phyloP scores from a whole-genome alignment of 805 yeast genomes.

The Starmerella geochares region DNA sequence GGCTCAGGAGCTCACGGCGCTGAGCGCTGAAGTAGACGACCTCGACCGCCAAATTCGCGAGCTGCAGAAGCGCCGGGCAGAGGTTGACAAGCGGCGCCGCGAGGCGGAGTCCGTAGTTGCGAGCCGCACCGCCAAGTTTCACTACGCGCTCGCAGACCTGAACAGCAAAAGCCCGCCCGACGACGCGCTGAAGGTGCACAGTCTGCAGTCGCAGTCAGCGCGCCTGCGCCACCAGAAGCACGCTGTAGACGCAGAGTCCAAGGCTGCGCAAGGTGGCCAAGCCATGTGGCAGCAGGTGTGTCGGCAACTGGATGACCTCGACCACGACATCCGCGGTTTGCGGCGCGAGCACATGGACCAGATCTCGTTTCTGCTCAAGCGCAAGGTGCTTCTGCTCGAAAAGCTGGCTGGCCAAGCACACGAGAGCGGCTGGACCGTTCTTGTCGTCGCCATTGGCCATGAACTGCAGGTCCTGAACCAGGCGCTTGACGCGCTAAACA shows the following conservation, averaged over 20 bases:
- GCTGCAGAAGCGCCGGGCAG: constrained; percentile 16
- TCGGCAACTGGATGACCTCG: constrained; percentile 19
- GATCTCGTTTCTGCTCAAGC: constrained; percentile 19
- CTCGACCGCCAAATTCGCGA: constrained; percentile 22
- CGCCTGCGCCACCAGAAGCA: constrained; percentile 1
- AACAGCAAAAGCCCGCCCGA: not conserved
- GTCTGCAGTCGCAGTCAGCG: not conserved
- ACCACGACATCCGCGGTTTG: constrained; percentile 17
- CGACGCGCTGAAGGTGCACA: constrained; percentile 12
- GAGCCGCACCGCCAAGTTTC: constrained; percentile 16
- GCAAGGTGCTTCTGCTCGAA: constrained; percentile 10
- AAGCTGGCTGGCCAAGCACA: constrained; percentile 18
- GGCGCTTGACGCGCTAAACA: constrained; percentile 24
- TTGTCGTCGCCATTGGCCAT: constrained; percentile 29
- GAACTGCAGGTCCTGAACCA: constrained; percentile 26
- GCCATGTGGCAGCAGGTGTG: constrained; percentile 15
- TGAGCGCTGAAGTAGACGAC: constrained; percentile 8
- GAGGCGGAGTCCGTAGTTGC: constrained; percentile 13
- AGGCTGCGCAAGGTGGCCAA: constrained; percentile 18
- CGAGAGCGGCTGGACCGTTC: constrained; percentile 25
- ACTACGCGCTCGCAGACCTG: constrained; percentile 11
- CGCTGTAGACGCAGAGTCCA: constrained; percentile 13
- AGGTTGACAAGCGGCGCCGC: constrained; percentile 11
- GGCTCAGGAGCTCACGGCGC: constrained; percentile 10
- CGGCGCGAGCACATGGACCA: constrained; percentile 15